These are phyloP conservation scores for Penicillium aurantiogriseum DNA, from an alignment of 2,329 filamentous ascomycete species.

Conservation along the genomic window DNA sequence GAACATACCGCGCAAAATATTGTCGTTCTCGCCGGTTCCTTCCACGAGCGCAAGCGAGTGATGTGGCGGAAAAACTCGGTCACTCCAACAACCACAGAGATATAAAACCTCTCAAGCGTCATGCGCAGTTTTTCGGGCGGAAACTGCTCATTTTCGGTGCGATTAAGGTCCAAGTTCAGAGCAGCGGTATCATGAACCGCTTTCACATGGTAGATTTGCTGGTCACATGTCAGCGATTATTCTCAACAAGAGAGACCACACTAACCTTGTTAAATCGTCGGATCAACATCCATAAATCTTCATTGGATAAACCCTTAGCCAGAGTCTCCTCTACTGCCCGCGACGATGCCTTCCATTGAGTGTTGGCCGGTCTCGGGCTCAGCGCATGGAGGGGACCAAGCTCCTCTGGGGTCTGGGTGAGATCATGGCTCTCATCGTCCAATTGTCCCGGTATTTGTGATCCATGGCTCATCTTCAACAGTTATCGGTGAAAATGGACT, in stretches of 20 bases:
- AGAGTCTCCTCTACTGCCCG: slow-evolving; percentile 44
- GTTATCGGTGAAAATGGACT: background rate
- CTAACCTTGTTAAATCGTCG: slow-evolving; percentile 72
- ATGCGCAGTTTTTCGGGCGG: slow-evolving; percentile 78
- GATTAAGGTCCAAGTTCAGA: slow-evolving; percentile 73
- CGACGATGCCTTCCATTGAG: slow-evolving; percentile 23
- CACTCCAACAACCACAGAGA: slow-evolving; percentile 69
- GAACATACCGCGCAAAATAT: slow-evolving; percentile 58
- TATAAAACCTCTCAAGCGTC: slow-evolving; percentile 77
- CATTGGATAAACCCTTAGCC: slow-evolving; percentile 67
- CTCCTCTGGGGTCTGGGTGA: slow-evolving; percentile 8
- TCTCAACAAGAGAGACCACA: background rate
- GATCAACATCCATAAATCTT: slow-evolving; percentile 70
- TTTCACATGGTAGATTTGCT: slow-evolving; percentile 71
- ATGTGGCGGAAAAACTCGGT: slow-evolving; percentile 70
- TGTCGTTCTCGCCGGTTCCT: slow-evolving; percentile 66
- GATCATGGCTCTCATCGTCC: slow-evolving; percentile 7
- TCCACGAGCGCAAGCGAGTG: slow-evolving; percentile 74
- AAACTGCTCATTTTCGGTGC: slow-evolving; percentile 78
- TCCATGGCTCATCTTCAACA: slow-evolving; percentile 15
- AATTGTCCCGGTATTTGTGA: slow-evolving; percentile 11
- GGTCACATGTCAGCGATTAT: slow-evolving; percentile 27
- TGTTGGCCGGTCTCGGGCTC: slow-evolving; percentile 8
- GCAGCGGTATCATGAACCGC: slow-evolving; percentile 59
- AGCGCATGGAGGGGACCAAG: slow-evolving; percentile 8